Conservation (phyloP, 495 filamentous ascomycete species). For the Aspergillus olivimuriae region DNA sequence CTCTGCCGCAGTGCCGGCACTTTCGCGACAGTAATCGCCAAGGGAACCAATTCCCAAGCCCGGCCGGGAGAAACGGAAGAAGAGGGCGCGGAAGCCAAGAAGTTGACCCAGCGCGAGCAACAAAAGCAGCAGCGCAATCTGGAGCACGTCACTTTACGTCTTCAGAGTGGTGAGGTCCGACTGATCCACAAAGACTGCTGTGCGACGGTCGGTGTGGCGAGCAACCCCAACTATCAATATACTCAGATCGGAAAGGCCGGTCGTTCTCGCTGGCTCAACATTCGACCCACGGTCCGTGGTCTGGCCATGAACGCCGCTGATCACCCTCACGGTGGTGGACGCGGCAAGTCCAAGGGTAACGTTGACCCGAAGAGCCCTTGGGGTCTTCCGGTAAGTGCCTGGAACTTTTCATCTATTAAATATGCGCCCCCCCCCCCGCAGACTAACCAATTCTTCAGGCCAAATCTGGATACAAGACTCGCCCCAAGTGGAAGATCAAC, state of each 20-base stretch:
- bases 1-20: constrained; percentile 94
- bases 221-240: constrained; percentile 87
- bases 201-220: constrained; percentile 86
- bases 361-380: constrained; percentile 88
- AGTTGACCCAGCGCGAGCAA: constrained; percentile 32
- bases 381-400: constrained; percentile 78
- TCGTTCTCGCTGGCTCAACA: constrained; percentile 83
- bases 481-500: constrained; percentile 70
- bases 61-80: constrained; percentile 19
- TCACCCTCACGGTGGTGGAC: constrained; percentile 96
- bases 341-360: constrained; percentile 99
- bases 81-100: constrained; percentile 14
- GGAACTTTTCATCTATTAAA: constrained; percentile 3
- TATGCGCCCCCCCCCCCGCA: constrained; percentile 14
- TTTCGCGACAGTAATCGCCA: constrained; percentile 77
- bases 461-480: constrained; percentile 96
- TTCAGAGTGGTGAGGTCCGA: constrained; percentile 89
- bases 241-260: constrained; percentile 91
- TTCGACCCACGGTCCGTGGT: constrained; percentile 90
- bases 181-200: constrained; percentile 85
- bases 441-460: constrained; percentile 44
- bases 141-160: constrained; percentile 67
- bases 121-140: constrained; percentile 49
- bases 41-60: constrained; percentile 59
- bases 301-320: constrained; percentile 96